Conservation (phyloP, 352 stramenopile species). For the Phytopythium boreale region DNA sequence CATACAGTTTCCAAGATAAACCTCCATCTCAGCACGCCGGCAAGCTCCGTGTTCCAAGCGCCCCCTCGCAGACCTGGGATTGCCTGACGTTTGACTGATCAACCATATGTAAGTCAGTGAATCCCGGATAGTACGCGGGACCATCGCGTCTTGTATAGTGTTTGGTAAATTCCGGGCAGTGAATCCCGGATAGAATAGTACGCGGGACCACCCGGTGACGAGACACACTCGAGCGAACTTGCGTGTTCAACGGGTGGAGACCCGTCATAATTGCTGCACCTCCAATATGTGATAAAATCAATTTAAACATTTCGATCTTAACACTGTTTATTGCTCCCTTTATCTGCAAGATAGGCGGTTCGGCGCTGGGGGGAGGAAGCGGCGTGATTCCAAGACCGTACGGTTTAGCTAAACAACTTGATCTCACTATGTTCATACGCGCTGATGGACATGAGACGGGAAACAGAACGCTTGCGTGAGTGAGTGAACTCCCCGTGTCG, state of each 20-base stretch:
- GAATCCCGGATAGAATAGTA: slow-evolving; percentile 18
- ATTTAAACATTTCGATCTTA: background rate
- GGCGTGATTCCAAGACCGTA: background rate
- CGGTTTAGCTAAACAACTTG: background rate
- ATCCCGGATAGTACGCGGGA: slow-evolving; percentile 26
- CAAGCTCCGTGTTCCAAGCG: slow-evolving; percentile 25
- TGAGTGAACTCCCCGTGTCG: background rate
- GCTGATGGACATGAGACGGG: background rate
- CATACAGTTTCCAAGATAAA: slow-evolving; percentile 6
- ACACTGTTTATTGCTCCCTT: background rate
- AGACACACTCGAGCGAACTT: background rate
- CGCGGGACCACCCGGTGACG: slow-evolving; percentile 20
- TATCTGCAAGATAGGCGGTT: background rate
- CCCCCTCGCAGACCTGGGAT: slow-evolving; percentile 22
- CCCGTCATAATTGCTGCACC: background rate
- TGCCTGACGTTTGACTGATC: background rate
- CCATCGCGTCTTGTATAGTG: background rate
- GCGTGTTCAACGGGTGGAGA: background rate
- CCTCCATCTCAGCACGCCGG: slow-evolving; percentile 4
- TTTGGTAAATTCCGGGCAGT: slow-evolving; percentile 17
- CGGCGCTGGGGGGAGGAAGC: background rate
- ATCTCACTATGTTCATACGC: background rate
- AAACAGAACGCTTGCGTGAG: slow-evolving; percentile 1
- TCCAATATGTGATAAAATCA: background rate
- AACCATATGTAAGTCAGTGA: background rate